Evolutionary conservation across 805 yeast species (phyloP).

Genomic region (Kurtzmaniella fragi): DNA sequence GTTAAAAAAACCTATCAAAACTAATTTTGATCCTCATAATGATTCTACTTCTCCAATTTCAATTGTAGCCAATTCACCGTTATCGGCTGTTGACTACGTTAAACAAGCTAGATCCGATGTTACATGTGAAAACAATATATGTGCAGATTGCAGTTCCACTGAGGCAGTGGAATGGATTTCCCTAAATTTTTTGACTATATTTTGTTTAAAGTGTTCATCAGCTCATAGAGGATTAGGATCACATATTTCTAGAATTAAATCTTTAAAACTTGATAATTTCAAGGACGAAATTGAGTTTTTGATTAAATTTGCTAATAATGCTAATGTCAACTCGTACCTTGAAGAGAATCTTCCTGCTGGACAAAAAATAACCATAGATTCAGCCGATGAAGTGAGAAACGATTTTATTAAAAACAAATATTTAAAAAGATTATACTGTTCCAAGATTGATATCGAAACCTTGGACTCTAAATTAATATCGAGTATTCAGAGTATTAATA

Average conservation of each 20-base stretch:
- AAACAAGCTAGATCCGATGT: conserved; percentile 33
- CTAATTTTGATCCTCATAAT: not conserved
- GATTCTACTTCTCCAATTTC: conserved; percentile 29
- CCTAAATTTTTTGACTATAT: conserved; percentile 59
- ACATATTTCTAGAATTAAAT: conserved; percentile 71
- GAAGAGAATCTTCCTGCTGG: conserved; percentile 33
- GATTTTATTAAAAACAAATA: conserved; percentile 67
- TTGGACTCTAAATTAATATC: conserved; percentile 39
- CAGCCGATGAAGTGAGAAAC: conserved; percentile 45
- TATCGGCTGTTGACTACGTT: conserved; percentile 22
- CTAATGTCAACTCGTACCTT: conserved; percentile 51
- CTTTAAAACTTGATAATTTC: conserved; percentile 70
- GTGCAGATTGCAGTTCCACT: conserved; percentile 75
- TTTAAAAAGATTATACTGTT: conserved; percentile 40
- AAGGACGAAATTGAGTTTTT: conserved; percentile 56
- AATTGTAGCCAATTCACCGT: conserved; percentile 17
- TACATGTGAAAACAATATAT: conserved; percentile 52
- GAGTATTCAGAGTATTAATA: conserved; percentile 47
- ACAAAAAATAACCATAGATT: conserved; percentile 24
- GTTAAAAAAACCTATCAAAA: not conserved
- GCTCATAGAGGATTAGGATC: conserved; percentile 86
- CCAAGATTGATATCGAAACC: conserved; percentile 8
- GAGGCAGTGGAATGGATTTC: conserved; percentile 85
- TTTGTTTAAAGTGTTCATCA: conserved; percentile 85
- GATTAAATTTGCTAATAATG: conserved; percentile 50